These are phyloP conservation scores for Zasmidium angulare DNA, from an alignment of 2,329 filamentous ascomycete genomes.

Conservation along the genomic window DNA sequence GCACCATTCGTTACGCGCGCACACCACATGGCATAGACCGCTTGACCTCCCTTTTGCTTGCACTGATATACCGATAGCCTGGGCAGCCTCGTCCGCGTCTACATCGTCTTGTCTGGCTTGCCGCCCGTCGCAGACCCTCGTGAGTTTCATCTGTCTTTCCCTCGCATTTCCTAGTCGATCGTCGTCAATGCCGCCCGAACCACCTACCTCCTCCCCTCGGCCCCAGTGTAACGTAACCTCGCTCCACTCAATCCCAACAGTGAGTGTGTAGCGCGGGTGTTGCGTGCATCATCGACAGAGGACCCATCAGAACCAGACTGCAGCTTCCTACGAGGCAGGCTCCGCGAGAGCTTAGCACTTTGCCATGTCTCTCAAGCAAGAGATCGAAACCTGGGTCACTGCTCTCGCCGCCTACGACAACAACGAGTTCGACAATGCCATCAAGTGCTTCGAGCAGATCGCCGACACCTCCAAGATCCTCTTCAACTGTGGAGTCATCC, in stretches of 20 bases:
- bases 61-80: conserved; percentile 15
- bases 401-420: conserved; percentile 92
- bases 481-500: conserved; percentile 97
- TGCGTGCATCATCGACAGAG: neutral
- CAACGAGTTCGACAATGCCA: conserved; percentile 90
- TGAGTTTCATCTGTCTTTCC: conserved; percentile 16
- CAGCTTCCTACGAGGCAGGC: too few species aligned
- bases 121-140: conserved; percentile 14
- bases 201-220: conserved; percentile 5
- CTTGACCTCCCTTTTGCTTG: neutral
- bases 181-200: conserved; percentile 18
- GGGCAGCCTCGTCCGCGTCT: neutral
- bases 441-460: conserved; percentile 81
- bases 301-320: neutral
- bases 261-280: neutral
- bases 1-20: conserved; percentile 30
- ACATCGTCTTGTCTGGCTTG: neutral
- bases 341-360: neutral
- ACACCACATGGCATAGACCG: neutral
- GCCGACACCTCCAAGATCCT: conserved; percentile 96
- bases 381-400: conserved; percentile 98
- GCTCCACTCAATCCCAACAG: neutral
- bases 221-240: conserved; percentile 16
- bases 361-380: conserved; percentile 60
- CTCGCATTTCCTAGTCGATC: conserved; percentile 14